phyloP scores from a whole-genome alignment of 768 basidiomycete species.

The Podaxis mareebaensis region DNA sequence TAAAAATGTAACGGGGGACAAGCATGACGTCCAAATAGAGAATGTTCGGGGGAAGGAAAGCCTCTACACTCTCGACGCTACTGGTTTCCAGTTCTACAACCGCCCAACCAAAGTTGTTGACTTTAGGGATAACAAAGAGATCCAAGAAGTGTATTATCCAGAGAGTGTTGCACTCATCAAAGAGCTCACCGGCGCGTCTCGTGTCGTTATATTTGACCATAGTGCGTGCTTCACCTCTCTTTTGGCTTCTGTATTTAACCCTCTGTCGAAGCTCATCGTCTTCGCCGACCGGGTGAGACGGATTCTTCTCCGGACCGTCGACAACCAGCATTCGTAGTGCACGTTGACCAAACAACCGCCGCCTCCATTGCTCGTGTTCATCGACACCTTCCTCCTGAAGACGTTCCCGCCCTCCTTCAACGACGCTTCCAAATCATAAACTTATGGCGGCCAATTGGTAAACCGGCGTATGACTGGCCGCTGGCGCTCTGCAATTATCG shows the following conservation, averaged over 20 bases:
- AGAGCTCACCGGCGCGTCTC: slow-evolving; percentile 54
- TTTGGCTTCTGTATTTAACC: not conserved
- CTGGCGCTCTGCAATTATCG: slow-evolving; percentile 43
- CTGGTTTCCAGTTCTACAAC: slow-evolving; percentile 47
- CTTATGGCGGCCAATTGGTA: slow-evolving; percentile 44
- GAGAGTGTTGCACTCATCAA: slow-evolving; percentile 59
- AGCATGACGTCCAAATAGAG: slow-evolving; percentile 42
- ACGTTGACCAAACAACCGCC: slow-evolving; percentile 40
- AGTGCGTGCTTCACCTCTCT: slow-evolving; percentile 36
- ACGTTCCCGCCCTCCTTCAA: slow-evolving; percentile 34
- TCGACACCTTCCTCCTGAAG: slow-evolving; percentile 26
- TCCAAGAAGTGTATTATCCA: slow-evolving; percentile 55
- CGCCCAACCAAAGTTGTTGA: slow-evolving; percentile 40
- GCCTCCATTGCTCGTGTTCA: slow-evolving; percentile 36
- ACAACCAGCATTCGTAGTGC: slow-evolving; percentile 26
- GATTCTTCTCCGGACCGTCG: slow-evolving; percentile 18
- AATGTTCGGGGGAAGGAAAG: slow-evolving; percentile 54
- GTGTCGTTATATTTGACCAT: slow-evolving; percentile 61
- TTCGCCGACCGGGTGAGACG: slow-evolving; percentile 17
- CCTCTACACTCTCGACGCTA: slow-evolving; percentile 42
- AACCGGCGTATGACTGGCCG: slow-evolving; percentile 39
- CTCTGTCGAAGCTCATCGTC: slow-evolving; percentile 17
- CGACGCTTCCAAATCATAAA: slow-evolving; percentile 49
- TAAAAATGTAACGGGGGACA: slow-evolving; percentile 21
- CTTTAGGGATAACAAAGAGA: slow-evolving; percentile 40